phyloP scores from a whole-genome alignment of 2,329 filamentous ascomycete species.

The Neofusicoccum kwambonambiense region DNA sequence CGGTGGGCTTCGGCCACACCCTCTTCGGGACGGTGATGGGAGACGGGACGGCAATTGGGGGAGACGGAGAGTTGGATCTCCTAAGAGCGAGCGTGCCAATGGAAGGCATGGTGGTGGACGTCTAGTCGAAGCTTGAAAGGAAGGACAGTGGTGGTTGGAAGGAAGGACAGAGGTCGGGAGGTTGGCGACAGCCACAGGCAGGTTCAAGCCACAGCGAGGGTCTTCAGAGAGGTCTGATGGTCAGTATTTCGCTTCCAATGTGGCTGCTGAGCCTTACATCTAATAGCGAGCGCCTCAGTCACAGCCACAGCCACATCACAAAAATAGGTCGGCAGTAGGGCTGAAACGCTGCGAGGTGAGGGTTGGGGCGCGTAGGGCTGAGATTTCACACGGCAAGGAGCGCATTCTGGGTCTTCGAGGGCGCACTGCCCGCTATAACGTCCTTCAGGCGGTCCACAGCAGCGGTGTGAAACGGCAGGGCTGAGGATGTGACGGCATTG shows the following conservation, averaged over 20 bases:
- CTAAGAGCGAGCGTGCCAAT: conserved; percentile 2
- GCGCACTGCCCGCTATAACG: conserved; percentile 6
- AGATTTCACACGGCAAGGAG: neutral
- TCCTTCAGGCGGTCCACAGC: neutral
- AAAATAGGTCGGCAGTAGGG: conserved; percentile 5
- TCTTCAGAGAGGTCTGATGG: neutral
- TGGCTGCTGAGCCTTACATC: conserved; percentile 10
- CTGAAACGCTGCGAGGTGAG: neutral
- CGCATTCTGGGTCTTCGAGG: neutral
- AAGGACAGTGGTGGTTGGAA: neutral
- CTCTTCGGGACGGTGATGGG: conserved; percentile 4
- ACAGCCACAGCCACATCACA: conserved; percentile 6
- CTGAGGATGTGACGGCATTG: conserved; percentile 1
- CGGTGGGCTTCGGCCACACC: conserved; percentile 1
- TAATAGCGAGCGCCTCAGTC: conserved; percentile 5
- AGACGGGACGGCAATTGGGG: neutral
- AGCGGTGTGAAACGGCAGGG: conserved; percentile 3
- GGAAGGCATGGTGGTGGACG: neutral
- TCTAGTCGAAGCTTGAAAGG: neutral
- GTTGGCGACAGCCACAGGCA: conserved; percentile 1
- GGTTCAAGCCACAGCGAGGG: conserved; percentile 7
- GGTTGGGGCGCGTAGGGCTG: conserved; percentile 9
- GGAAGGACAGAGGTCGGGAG: neutral
- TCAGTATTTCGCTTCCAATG: neutral
- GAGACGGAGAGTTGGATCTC: neutral